Conservation (phyloP, 257 asterid genomes). For the Nicotiana obtusifolia region DNA sequence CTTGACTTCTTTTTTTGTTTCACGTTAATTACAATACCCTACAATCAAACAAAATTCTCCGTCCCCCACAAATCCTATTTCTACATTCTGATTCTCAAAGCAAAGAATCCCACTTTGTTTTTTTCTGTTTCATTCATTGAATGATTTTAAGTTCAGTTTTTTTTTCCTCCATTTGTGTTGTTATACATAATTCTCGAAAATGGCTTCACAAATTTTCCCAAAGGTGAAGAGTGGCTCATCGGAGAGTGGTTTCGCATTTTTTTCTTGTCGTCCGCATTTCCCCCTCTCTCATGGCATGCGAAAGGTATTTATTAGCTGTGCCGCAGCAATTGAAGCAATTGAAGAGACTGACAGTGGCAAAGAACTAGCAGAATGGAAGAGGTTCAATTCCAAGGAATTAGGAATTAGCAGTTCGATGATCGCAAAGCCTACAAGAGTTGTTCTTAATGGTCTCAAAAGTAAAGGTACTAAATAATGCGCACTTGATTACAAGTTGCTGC, state of each 20-base stretch:
- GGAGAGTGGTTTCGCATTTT: slow-evolving; percentile 46
- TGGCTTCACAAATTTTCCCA: no score
- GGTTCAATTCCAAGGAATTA: slow-evolving; percentile 59
- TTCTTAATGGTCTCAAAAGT: slow-evolving; percentile 66
- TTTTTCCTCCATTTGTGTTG: no score
- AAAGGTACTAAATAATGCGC: slow-evolving; percentile 34
- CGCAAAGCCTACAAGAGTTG: slow-evolving; percentile 57
- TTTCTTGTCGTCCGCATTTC: slow-evolving; percentile 42
- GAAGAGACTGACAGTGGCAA: slow-evolving; percentile 46
- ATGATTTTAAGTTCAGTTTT: no score
- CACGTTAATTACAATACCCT: no score
- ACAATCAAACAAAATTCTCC: no score
- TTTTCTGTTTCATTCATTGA: no score
- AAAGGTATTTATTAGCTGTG: slow-evolving; percentile 32
- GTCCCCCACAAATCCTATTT: no score
- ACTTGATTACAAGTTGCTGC: background rate
- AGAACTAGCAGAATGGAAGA: slow-evolving; percentile 52
- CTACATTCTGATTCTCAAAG: no score
- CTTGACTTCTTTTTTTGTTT: no score
- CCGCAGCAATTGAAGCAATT: slow-evolving; percentile 53
- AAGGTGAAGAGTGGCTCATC: no score
- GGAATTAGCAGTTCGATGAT: slow-evolving; percentile 70
- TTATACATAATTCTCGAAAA: no score
- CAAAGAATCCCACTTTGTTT: no score
- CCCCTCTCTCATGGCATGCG: slow-evolving; percentile 8